Percentiles rank a stretch among this genome's conserved stretches.
phyloP scores from a whole-genome alignment of 352 stramenopile species.

The Discostella stelligera region DNA sequence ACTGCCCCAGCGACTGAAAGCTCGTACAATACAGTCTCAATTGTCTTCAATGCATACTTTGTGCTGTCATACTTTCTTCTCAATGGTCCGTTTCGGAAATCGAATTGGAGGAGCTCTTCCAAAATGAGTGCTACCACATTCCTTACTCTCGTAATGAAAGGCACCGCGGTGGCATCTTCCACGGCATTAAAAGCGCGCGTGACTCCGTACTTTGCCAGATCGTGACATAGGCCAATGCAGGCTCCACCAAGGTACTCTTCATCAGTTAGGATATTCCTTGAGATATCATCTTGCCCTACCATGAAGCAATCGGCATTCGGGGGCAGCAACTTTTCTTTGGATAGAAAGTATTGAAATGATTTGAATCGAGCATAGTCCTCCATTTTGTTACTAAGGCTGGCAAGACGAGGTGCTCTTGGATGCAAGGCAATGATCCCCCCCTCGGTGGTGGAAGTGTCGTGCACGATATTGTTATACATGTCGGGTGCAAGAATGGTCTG shows the following conservation, averaged over 20 bases:
- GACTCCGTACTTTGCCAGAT: conserved; percentile 88
- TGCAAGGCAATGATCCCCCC: conserved; percentile 4
- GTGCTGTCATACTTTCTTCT: conserved; percentile 92
- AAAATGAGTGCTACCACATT: conserved; percentile 87
- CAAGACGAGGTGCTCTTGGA: conserved; percentile 37
- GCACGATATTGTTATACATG: conserved; percentile 30
- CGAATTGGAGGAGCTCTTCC: conserved; percentile 89
- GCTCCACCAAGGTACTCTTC: conserved; percentile 78
- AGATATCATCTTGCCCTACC: neutral
- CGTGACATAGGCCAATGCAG: conserved; percentile 77
- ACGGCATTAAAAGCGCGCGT: conserved; percentile 84
- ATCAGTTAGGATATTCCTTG: conserved; percentile 53
- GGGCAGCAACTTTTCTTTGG: conserved; percentile 43
- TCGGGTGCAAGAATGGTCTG: conserved; percentile 11
- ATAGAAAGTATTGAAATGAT: conserved; percentile 68
- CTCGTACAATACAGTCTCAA: conserved; percentile 94
- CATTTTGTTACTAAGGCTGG: conserved; percentile 53
- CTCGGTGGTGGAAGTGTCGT: conserved; percentile 1
- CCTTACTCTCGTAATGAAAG: conserved; percentile 84
- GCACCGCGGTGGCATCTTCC: conserved; percentile 75
- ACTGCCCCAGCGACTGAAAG: conserved; percentile 81
- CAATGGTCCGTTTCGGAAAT: conserved; percentile 91
- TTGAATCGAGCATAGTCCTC: conserved; percentile 67
- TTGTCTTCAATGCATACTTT: conserved; percentile 92
- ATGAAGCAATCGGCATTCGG: conserved; percentile 33